These are phyloP conservation scores for Sistotremastrum niveocremeum DNA, from an alignment of 768 basidiomycete species.

Conservation along the genomic window DNA sequence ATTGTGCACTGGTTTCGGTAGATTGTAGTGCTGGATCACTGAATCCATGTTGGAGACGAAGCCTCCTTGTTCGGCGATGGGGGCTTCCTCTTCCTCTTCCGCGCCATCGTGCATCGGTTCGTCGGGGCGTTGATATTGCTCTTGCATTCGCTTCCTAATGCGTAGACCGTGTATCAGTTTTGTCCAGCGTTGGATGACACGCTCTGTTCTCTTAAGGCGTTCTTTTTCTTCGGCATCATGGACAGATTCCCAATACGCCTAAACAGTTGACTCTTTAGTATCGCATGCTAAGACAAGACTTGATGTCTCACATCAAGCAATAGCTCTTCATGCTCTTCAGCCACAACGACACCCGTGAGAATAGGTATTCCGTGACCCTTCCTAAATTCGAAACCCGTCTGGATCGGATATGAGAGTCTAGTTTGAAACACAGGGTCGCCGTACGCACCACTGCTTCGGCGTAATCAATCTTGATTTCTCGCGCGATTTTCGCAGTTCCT, in stretches of 20 bases:
- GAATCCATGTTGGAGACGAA: constrained; percentile 59
- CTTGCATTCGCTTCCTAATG: constrained; percentile 70
- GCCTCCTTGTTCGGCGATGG: constrained; percentile 26
- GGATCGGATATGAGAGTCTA: constrained; percentile 4
- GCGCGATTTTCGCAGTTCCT: constrained; percentile 79
- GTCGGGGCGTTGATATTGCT: constrained; percentile 39
- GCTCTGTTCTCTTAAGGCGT: constrained; percentile 59
- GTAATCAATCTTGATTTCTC: constrained; percentile 73
- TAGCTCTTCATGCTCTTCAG: constrained; percentile 59
- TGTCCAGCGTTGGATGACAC: constrained; percentile 77
- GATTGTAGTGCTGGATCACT: constrained; percentile 57
- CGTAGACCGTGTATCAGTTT: constrained; percentile 79
- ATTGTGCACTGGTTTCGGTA: constrained; percentile 34
- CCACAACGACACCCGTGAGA: constrained; percentile 76
- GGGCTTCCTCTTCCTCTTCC: background rate
- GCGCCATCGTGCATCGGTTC: constrained; percentile 12
- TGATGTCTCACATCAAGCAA: constrained; percentile 54
- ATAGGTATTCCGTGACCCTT: constrained; percentile 81
- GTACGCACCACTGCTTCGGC: constrained; percentile 88
- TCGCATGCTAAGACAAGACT: background rate
- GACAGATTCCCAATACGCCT: constrained; percentile 84
- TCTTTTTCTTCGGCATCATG: constrained; percentile 67
- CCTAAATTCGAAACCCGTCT: constrained; percentile 96
- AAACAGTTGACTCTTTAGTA: constrained; percentile 2
- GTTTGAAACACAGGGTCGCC: constrained; percentile 1